These are phyloP conservation scores for Zygosaccharomyces sapae DNA, from an alignment of 1,139 yeast species.

Conservation along the genomic window DNA sequence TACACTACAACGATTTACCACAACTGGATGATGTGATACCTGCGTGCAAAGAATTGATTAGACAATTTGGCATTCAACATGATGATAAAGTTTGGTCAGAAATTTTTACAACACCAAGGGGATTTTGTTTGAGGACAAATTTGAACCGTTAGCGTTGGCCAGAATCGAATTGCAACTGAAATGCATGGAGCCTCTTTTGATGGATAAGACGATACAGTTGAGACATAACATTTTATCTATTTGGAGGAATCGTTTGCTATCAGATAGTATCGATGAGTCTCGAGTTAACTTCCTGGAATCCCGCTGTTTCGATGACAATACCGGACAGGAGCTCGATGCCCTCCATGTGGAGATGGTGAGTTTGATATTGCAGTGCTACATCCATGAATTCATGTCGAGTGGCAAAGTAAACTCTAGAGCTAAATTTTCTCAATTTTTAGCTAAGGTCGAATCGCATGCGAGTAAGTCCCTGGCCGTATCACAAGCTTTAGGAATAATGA, in stretches of 20 bases:
- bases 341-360: conserved; percentile 8
- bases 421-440: conserved; percentile 7
- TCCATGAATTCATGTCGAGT: conserved; percentile 13
- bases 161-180: conserved; percentile 11
- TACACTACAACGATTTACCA: conserved; percentile 10
- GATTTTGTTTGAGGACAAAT: conserved; percentile 3
- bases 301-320: neutral
- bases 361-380: conserved; percentile 14
- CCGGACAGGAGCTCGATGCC: conserved; percentile 1
- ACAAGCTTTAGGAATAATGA: conserved; percentile 22
- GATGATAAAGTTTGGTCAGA: neutral
- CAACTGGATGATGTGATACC: neutral
- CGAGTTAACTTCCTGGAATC: conserved; percentile 3
- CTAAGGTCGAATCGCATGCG: conserved; percentile 9
- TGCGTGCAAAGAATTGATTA: neutral
- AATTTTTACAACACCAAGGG: neutral
- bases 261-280: neutral
- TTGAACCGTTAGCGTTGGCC: conserved; percentile 1
- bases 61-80: neutral
- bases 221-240: conserved; percentile 2
- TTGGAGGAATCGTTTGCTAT: conserved; percentile 11
- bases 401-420: conserved; percentile 1
- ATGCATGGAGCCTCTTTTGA: conserved; percentile 4
- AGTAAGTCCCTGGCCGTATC: conserved; percentile 18
- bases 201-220: conserved; percentile 2